Base-by-base conservation (phyloP, 805 yeast species). In the Starmera caribaea region DNA sequence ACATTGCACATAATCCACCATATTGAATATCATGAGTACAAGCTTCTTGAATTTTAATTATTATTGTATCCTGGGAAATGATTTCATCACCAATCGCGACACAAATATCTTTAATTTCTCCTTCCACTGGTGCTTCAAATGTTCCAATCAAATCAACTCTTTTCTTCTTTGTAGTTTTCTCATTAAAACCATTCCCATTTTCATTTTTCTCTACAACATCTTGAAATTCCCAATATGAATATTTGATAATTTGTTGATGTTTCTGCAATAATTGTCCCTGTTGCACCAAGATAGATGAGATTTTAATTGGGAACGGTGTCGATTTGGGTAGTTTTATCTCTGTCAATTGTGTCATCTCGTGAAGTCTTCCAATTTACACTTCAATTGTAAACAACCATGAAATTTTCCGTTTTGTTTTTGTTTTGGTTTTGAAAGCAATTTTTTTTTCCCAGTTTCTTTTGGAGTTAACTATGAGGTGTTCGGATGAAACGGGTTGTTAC, bases 21-120 rank as follows among this genome's bases (percentile, higher is more conserved):
- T 81, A 92, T 49, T 92, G 97, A 24, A 92, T 88, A 2, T 90
- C 76, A 60, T 92, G 98, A 11, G 86, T 71, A 54, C 98, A 92
- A 0, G 94, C 87, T 55, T 94, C 97, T 34, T 65, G 60, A 13
- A 90, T 68, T 32, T 66, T 63, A 26, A 79, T 69, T 12, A 90
- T 63, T 3, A 64, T 64, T 40, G 73, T 74, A 30, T 68, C 66
- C 11, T 61, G 42, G 27, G 60, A 55, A 11, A 57, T 57, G 14
- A 90, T 65, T 45, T 74, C 78, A 49, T 84, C 87, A 32, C 83
- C 81, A 1, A 65, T 65, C 8, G 61, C 57, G 5, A 86, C 69
- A 17, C 61, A 51, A 46, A 88, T 63, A 10, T 61, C 51, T 8
- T 64, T 58, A 3, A 92, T 61, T 32, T 65, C 64, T 0, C 97